These are phyloP conservation scores for Pulveroboletus sp. DNA, from an alignment of 768 basidiomycete genomes.

Conservation along the genomic window DNA sequence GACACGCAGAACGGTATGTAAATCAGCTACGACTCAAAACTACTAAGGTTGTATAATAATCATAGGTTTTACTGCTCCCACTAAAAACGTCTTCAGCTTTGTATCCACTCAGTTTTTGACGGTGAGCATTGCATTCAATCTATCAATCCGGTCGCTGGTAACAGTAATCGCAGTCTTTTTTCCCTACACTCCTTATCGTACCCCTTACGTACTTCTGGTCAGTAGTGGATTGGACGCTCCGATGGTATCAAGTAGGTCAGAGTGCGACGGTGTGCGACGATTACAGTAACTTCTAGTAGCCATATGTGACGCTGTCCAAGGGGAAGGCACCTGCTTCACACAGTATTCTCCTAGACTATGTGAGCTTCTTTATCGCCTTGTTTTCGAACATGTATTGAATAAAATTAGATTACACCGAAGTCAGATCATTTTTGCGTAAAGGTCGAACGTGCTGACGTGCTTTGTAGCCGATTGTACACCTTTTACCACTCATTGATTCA, in stretches of 20 bases:
- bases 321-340: constrained; percentile 52
- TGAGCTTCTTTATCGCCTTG: constrained; percentile 26
- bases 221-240: constrained; percentile 48
- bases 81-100: constrained; percentile 44
- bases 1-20: constrained; percentile 14
- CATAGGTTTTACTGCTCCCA: constrained; percentile 51
- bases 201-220: constrained; percentile 50
- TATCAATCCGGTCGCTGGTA: not conserved
- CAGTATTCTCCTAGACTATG: constrained; percentile 64
- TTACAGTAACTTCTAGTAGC: constrained; percentile 36
- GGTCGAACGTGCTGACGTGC: constrained; percentile 1
- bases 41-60: not conserved
- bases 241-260: constrained; percentile 51
- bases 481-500: constrained; percentile 45
- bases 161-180: constrained; percentile 43
- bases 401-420: constrained; percentile 41
- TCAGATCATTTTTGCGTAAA: constrained; percentile 15
- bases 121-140: constrained; percentile 28
- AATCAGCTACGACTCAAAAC: not conserved
- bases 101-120: constrained; percentile 44
- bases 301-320: constrained; percentile 53
- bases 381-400: not conserved
- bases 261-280: not conserved
- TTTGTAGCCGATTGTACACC: constrained; percentile 37
- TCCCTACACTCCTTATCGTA: constrained; percentile 48